A percentile compares a stretch with the other conserved stretches of the same genome.
Evolutionary conservation across 2,329 filamentous ascomycete species (phyloP).

Genomic region (Dothideomycetes sp.): DNA sequence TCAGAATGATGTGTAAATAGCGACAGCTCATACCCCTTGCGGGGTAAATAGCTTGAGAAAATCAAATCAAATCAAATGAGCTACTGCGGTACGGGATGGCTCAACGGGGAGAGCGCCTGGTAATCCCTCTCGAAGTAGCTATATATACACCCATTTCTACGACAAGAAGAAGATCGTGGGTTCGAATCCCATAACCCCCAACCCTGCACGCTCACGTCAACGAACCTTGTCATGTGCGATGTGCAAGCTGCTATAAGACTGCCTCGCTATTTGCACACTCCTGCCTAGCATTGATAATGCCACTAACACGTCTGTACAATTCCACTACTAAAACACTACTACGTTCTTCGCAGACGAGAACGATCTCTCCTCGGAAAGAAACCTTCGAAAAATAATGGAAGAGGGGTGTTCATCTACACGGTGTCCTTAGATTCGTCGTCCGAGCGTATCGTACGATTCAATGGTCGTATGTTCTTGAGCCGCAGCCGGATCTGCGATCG

Average conservation of each 20-base stretch:
- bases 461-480: too few species aligned
- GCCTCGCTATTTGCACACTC: constrained; percentile 2
- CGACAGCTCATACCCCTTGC: constrained; percentile 1
- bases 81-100: neutral
- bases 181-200: neutral
- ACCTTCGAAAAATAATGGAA: too few species aligned
- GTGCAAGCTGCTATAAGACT: neutral
- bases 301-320: neutral
- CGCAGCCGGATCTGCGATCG: too few species aligned
- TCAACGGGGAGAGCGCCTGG: constrained; percentile 1
- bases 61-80: constrained; percentile 2
- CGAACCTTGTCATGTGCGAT: neutral
- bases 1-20: neutral
- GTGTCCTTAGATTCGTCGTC: too few species aligned
- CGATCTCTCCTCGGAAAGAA: too few species aligned
- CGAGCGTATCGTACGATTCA: too few species aligned
- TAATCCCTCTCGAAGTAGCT: neutral
- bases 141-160: neutral
- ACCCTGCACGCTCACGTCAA: neutral
- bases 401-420: too few species aligned
- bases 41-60: constrained; percentile 3
- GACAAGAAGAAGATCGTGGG: neutral
- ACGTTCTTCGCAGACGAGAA: too few species aligned
- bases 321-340: too few species aligned
- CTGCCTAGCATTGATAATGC: neutral